These are phyloP conservation scores for Mycena polygramma DNA, from an alignment of 768 basidiomycete species.

Conservation along the genomic window DNA sequence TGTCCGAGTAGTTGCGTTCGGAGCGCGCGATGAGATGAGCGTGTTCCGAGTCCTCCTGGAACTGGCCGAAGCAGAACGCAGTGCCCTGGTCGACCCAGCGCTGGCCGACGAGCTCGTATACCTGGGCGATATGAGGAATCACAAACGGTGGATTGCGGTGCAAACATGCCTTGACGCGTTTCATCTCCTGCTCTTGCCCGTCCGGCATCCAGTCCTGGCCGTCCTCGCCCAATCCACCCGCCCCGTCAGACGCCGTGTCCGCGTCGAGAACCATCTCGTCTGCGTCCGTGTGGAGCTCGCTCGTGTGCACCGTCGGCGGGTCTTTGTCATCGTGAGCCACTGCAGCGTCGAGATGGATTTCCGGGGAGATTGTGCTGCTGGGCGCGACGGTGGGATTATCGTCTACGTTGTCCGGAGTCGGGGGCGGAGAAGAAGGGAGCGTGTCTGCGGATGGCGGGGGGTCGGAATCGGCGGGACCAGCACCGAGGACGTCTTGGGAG, in stretches of 20 bases:
- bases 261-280: slow-evolving; percentile 61
- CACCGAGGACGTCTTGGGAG: slow-evolving; percentile 41
- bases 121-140: slow-evolving; percentile 60
- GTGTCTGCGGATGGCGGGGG: slow-evolving; percentile 45
- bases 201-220: slow-evolving; percentile 73
- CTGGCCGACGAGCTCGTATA: slow-evolving; percentile 93
- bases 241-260: slow-evolving; percentile 44
- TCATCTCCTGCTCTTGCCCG: slow-evolving; percentile 74
- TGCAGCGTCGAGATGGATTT: slow-evolving; percentile 2
- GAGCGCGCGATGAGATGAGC: slow-evolving; percentile 88
- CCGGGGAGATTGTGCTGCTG: slow-evolving; percentile 35
- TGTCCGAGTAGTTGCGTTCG: slow-evolving; percentile 76
- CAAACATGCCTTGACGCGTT: slow-evolving; percentile 84
- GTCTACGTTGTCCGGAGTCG: slow-evolving; percentile 29
- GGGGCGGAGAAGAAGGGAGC: slow-evolving; percentile 35
- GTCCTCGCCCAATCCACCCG: slow-evolving; percentile 64
- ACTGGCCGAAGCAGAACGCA: slow-evolving; percentile 94
- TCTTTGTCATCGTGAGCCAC: slow-evolving; percentile 49
- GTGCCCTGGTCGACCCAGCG: slow-evolving; percentile 98
- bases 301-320: slow-evolving; percentile 50
- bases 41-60: slow-evolving; percentile 80
- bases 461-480: slow-evolving; percentile 44
- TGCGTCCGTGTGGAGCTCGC: slow-evolving; percentile 54
- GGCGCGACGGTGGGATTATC: slow-evolving; percentile 33
- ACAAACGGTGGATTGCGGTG: slow-evolving; percentile 38